Evolutionary conservation across 2,329 filamentous ascomycete species (phyloP).

Genomic region (Neonectria faginata): DNA sequence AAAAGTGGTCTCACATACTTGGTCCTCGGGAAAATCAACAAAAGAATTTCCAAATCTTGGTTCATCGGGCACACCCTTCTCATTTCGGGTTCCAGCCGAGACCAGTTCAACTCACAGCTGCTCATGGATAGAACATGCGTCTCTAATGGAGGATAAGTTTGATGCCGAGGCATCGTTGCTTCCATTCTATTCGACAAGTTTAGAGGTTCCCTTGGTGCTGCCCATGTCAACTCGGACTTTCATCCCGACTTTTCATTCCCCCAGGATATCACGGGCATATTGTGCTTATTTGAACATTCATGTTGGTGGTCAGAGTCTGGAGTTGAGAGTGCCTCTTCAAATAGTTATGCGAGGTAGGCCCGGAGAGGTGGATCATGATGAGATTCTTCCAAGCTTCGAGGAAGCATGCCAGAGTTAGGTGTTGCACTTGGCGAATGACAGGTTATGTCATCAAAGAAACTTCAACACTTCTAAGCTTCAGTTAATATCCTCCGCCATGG

Average conservation of each 20-base stretch:
- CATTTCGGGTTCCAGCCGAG: not conserved
- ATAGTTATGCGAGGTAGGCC: not conserved
- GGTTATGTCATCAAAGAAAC: no score
- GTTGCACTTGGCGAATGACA: not conserved
- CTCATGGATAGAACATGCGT: not conserved
- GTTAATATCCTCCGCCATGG: not conserved
- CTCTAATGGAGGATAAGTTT: not conserved
- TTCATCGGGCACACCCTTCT: not conserved
- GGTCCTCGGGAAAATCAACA: not conserved
- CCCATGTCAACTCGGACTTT: not conserved
- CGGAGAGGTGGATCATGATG: not conserved
- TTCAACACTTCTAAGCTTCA: not conserved
- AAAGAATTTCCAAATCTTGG: not conserved
- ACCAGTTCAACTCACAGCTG: not conserved
- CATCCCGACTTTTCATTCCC: not conserved
- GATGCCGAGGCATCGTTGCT: not conserved
- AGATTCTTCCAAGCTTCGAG: not conserved
- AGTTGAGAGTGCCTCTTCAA: not conserved
- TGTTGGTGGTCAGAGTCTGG: not conserved
- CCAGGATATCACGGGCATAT: not conserved
- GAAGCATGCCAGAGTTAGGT: not conserved
- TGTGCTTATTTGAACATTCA: not conserved
- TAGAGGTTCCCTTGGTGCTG: not conserved
- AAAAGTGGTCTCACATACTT: not conserved
- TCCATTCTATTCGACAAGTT: not conserved